phyloP scores from a whole-genome alignment of 768 basidiomycete genomes.

The Psilocybe tampanensis region DNA sequence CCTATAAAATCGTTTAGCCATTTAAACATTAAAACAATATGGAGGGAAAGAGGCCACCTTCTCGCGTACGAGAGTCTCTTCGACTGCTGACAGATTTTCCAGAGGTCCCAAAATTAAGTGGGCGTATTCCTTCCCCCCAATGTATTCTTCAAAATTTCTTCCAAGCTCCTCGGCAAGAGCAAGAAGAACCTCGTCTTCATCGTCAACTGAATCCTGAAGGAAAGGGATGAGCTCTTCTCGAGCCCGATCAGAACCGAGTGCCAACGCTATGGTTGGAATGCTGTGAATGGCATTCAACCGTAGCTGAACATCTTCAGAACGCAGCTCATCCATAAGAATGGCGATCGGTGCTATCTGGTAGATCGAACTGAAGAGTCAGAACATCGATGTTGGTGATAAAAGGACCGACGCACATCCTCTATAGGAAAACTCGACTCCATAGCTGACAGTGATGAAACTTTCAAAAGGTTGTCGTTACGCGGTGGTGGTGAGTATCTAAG shows the following conservation, averaged over 20 bases:
- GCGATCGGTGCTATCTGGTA: slow-evolving; percentile 89
- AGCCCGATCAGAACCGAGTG: slow-evolving; percentile 92
- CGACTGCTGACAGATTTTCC: slow-evolving; percentile 94
- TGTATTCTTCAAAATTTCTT: slow-evolving; percentile 88
- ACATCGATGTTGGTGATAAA: slow-evolving; percentile 16
- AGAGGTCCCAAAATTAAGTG: slow-evolving; percentile 89
- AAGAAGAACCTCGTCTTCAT: slow-evolving; percentile 97
- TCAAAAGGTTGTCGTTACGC: slow-evolving; percentile 2
- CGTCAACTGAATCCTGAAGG: slow-evolving; percentile 98
- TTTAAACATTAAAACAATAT: slow-evolving; percentile 7
- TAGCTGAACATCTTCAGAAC: slow-evolving; percentile 95
- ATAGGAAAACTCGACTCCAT: slow-evolving; percentile 70
- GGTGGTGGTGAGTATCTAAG: slow-evolving; percentile 2
- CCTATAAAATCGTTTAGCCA: slow-evolving; percentile 48
- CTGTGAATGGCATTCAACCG: slow-evolving; percentile 97
- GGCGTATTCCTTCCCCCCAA: slow-evolving; percentile 87
- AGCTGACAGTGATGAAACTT: slow-evolving; percentile 21
- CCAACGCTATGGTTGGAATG: slow-evolving; percentile 96
- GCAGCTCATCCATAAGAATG: slow-evolving; percentile 96
- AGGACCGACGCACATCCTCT: slow-evolving; percentile 62
- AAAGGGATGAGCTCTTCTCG: slow-evolving; percentile 96
- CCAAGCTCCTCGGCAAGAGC: slow-evolving; percentile 96
- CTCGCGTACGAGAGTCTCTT: slow-evolving; percentile 97
- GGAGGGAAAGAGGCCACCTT: slow-evolving; percentile 59
- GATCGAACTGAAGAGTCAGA: slow-evolving; percentile 19